These are phyloP conservation scores for Fusarium pseudoanthophilum DNA, from an alignment of 2,329 filamentous ascomycete species.

Conservation along the genomic window DNA sequence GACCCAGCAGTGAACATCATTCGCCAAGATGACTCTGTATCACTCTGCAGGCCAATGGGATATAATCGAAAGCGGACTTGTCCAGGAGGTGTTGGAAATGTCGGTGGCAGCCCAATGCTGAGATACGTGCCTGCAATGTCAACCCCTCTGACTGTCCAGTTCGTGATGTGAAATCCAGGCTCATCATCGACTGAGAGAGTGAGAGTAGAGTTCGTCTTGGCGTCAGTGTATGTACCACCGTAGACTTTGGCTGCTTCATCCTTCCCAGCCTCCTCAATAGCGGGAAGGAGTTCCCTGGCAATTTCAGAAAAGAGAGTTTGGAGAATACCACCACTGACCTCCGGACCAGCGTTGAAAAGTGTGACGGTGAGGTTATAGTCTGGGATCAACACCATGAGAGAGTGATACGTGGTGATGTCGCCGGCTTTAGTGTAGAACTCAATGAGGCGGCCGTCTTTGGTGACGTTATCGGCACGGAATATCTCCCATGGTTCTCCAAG, in stretches of 20 bases:
- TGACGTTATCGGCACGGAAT: conserved; percentile 13
- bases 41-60: neutral
- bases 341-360: neutral
- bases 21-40: conserved; percentile 4
- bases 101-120: neutral
- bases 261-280: conserved; percentile 12
- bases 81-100: neutral
- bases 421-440: conserved; percentile 25
- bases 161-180: neutral
- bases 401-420: conserved; percentile 13
- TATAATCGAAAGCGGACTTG: conserved; percentile 17
- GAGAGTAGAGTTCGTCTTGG: neutral
- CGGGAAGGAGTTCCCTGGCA: neutral
- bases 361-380: conserved; percentile 13
- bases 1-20: neutral
- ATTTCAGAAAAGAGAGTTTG: neutral
- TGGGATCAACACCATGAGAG: neutral
- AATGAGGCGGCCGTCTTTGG: conserved; percentile 18
- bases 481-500: conserved; percentile 14
- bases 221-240: neutral
- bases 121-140: conserved; percentile 6
- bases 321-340: neutral
- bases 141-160: conserved; percentile 18
- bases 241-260: conserved; percentile 10
- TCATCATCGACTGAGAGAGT: conserved; percentile 13